phyloP scores from a whole-genome alignment of 23 red algal genomes.

The Pyropia yezoensis region DNA sequence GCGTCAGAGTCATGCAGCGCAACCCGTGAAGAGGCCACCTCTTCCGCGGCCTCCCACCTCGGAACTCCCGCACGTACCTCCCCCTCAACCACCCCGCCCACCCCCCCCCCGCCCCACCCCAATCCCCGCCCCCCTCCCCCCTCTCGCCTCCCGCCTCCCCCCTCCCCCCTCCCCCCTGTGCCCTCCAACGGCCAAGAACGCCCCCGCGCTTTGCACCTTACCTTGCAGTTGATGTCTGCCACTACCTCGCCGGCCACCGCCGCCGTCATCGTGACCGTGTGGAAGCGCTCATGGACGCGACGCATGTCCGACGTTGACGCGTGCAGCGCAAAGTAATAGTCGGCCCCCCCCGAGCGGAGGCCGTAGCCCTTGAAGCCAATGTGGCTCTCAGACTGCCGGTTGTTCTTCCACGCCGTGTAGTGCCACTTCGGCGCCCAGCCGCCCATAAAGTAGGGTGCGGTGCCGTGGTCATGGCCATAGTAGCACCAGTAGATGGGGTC shows the following conservation, averaged over 20 bases:
- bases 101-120: no score
- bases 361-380: slow-evolving; percentile 36
- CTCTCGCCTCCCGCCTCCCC: no score
- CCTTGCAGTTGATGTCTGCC: no score
- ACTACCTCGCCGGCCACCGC: background rate
- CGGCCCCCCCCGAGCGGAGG: slow-evolving; percentile 9
- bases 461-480: slow-evolving; percentile 33
- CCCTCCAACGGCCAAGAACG: no score
- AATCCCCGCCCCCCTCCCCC: no score
- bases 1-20: no score
- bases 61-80: no score
- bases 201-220: no score
- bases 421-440: slow-evolving; percentile 18
- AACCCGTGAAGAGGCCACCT: no score
- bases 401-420: slow-evolving; percentile 47
- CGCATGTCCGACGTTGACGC: slow-evolving; percentile 8
- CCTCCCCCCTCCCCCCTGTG: no score
- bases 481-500: slow-evolving; percentile 51
- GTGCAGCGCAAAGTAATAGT: slow-evolving; percentile 8
- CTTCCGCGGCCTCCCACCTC: no score
- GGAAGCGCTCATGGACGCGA: slow-evolving; percentile 19
- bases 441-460: slow-evolving; percentile 2
- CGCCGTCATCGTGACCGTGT: slow-evolving; percentile 21
- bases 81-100: no score
- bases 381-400: slow-evolving; percentile 26